Conservation (phyloP, 331 rosid species). For the Rhamnella rubrinervis region DNA sequence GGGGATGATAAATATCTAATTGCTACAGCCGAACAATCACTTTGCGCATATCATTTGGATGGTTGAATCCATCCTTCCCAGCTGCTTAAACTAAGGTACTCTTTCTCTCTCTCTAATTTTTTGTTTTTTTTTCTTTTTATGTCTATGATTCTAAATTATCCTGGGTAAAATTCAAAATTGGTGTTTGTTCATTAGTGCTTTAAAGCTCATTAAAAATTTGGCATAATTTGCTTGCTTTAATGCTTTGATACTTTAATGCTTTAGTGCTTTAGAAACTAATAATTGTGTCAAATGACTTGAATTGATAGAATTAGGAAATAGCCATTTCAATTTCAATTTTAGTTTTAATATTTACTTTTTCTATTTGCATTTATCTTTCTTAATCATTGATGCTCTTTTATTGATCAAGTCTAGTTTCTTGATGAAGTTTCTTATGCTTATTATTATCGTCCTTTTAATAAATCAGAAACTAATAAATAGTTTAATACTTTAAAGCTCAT, state of each 20-base stretch:
- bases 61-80: constrained; percentile 97
- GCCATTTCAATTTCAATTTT: no score
- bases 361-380: neutral
- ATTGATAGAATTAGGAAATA: no score
- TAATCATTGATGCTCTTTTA: constrained; percentile 1
- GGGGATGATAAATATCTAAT: constrained; percentile 97
- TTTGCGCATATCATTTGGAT: constrained; percentile 78
- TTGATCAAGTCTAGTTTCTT: neutral
- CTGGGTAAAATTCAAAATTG: constrained; percentile 20
- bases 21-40: constrained; percentile 96
- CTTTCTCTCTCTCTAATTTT: constrained; percentile 10
- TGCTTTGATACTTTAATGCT: no score
- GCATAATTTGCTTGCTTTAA: no score
- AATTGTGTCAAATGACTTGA: no score
- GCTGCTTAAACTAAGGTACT: constrained; percentile 41
- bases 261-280: no score
- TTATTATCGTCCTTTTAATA: neutral
- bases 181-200: no score
- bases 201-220: no score
- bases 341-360: neutral
- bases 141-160: constrained; percentile 13
- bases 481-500: no score
- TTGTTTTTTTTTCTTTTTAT: neutral
- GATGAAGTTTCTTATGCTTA: neutral
- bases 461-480: neutral